Evolutionary conservation across 169 alveolate species (phyloP).

Genomic region (Blepharisma undulans): DNA sequence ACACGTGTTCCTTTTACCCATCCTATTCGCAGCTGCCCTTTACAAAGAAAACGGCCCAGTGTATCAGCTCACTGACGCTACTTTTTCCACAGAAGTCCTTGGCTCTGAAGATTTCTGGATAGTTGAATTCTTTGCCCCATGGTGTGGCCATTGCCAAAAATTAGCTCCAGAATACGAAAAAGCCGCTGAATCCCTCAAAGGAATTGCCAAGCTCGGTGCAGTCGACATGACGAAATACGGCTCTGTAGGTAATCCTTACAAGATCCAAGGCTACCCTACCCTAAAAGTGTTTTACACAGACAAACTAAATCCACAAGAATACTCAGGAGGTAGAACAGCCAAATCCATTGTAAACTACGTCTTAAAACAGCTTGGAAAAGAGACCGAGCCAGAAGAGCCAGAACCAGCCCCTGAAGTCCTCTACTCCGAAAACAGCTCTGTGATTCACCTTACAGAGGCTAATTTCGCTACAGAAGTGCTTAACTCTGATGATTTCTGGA

Average conservation of each 20-base stretch:
- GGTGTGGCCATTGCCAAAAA: slow-evolving; percentile 46
- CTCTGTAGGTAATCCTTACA: slow-evolving; percentile 44
- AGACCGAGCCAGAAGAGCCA: background rate
- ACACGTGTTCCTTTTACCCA: background rate
- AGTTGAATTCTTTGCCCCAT: slow-evolving; percentile 66
- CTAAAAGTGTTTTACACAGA: slow-evolving; percentile 90
- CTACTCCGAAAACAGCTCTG: slow-evolving; percentile 54
- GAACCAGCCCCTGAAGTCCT: background rate
- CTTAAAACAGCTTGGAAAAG: slow-evolving; percentile 51
- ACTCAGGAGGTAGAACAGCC: slow-evolving; percentile 86
- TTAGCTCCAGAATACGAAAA: slow-evolving; percentile 20
- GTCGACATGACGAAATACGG: slow-evolving; percentile 50
- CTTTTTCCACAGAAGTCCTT: slow-evolving; percentile 68
- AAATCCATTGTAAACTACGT: slow-evolving; percentile 82
- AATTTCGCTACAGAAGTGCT: slow-evolving; percentile 73
- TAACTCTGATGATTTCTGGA: slow-evolving; percentile 84
- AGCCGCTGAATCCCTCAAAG: slow-evolving; percentile 12
- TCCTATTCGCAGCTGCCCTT: slow-evolving; percentile 13
- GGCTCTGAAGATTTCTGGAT: slow-evolving; percentile 58
- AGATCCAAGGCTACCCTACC: slow-evolving; percentile 95
- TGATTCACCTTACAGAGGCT: slow-evolving; percentile 63
- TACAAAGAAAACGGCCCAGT: slow-evolving; percentile 63
- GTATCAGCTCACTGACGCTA: slow-evolving; percentile 63
- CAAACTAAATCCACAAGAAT: slow-evolving; percentile 79
- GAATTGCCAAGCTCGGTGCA: slow-evolving; percentile 66